phyloP scores from a whole-genome alignment of 2,329 filamentous ascomycete species.

The Neurospora sp. region DNA sequence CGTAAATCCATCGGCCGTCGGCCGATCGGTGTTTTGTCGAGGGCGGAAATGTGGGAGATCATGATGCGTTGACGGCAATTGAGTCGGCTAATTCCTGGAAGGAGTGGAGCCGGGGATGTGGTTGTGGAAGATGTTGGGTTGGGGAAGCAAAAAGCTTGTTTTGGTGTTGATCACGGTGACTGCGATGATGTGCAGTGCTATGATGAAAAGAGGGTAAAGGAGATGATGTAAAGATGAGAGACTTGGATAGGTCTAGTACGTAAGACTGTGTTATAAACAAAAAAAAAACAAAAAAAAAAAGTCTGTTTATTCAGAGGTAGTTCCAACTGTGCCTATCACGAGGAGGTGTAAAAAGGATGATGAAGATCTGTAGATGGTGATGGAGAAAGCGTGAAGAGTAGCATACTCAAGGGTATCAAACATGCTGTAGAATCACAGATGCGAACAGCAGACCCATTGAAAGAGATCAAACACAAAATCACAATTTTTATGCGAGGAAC shows the following conservation, averaged over 20 bases:
- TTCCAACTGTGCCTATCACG: too few species aligned
- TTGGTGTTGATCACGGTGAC: not conserved
- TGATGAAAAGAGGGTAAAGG: too few species aligned
- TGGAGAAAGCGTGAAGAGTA: not conserved
- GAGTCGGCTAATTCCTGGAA: not conserved
- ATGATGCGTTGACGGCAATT: not conserved
- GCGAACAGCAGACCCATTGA: not conserved
- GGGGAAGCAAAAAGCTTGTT: not conserved
- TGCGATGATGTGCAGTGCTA: too few species aligned
- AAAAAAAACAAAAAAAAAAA: too few species aligned
- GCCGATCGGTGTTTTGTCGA: not conserved
- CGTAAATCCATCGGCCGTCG: not conserved
- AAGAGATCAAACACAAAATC: not conserved
- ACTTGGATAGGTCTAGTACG: too few species aligned
- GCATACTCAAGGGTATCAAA: not conserved
- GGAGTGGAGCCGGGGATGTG: not conserved
- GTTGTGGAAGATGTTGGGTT: not conserved
- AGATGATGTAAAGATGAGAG: too few species aligned
- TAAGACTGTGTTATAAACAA: too few species aligned
- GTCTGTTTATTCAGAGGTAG: too few species aligned
- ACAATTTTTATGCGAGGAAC: not conserved
- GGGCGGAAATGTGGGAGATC: not conserved
- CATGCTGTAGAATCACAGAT: not conserved
- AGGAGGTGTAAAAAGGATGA: too few species aligned
- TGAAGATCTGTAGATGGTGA: not conserved